A percentile compares a stretch with the other conserved stretches of the same genome.
Evolutionary conservation across 805 yeast genomes (phyloP).

Genomic region (Kazachstania taianensis): DNA sequence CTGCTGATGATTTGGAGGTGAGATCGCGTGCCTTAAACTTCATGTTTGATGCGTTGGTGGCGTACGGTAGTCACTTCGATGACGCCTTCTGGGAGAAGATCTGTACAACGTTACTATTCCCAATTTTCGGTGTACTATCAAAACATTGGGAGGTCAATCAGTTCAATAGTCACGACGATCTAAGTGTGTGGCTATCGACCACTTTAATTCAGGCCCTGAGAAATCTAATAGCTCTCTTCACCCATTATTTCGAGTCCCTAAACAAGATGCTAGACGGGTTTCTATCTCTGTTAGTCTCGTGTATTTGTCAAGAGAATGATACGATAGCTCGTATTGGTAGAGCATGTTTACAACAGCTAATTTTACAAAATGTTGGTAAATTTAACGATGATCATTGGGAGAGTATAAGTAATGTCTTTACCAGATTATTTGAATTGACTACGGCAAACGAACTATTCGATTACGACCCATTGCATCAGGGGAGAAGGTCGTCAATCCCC

Average conservation of each 20-base stretch:
- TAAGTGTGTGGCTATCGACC: conserved; percentile 93
- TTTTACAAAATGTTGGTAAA: conserved; percentile 61
- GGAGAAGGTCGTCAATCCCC: conserved; percentile 18
- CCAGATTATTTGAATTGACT: conserved; percentile 63
- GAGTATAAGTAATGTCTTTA: conserved; percentile 54
- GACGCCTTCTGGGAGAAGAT: conserved; percentile 72
- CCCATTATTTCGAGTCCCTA: conserved; percentile 71
- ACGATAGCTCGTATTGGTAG: conserved; percentile 93
- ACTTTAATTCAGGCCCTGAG: conserved; percentile 92
- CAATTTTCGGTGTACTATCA: conserved; percentile 74
- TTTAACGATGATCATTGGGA: conserved; percentile 68
- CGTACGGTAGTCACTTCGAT: conserved; percentile 69
- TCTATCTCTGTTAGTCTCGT: conserved; percentile 65
- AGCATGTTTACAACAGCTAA: conserved; percentile 70
- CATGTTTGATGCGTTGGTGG: conserved; percentile 71
- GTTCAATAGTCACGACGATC: conserved; percentile 64
- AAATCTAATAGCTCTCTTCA: conserved; percentile 73
- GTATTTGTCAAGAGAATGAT: conserved; percentile 94
- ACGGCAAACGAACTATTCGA: conserved; percentile 79
- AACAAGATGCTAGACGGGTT: conserved; percentile 69
- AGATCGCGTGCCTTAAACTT: conserved; percentile 78
- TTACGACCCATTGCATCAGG: conserved; percentile 33
- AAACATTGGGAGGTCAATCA: conserved; percentile 64
- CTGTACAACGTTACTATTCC: conserved; percentile 72
- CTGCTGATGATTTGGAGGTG: conserved; percentile 88